Evolutionary conservation across 2,329 filamentous ascomycete genomes (phyloP).

Genomic region (Pseudomassariella vexata): DNA sequence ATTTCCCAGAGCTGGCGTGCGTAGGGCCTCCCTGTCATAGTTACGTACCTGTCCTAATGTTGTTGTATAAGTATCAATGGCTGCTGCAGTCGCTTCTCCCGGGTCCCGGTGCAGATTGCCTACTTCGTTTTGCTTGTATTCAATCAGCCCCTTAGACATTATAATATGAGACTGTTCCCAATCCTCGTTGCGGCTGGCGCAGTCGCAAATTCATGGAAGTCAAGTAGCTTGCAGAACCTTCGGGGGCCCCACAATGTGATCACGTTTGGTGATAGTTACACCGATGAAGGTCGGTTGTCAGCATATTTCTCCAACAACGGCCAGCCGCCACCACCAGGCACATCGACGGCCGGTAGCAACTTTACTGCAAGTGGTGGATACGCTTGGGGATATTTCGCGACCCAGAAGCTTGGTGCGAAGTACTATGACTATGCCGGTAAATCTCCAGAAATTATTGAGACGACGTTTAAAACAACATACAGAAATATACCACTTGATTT

Average conservation of each 20-base stretch:
- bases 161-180: background rate
- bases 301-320: constrained; percentile 59
- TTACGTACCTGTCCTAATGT: background rate
- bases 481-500: no score
- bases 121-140: background rate
- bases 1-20: no score
- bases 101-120: no score
- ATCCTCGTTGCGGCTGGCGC: constrained; percentile 5
- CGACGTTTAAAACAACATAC: no score
- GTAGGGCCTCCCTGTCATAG: constrained; percentile 3
- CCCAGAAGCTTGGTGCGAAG: constrained; percentile 49
- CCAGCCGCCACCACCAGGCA: constrained; percentile 56
- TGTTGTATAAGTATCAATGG: background rate
- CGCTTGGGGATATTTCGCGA: constrained; percentile 63
- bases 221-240: constrained; percentile 36
- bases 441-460: no score
- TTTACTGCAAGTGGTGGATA: constrained; percentile 59
- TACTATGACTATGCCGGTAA: constrained; percentile 60
- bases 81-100: background rate
- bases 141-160: background rate
- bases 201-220: constrained; percentile 12
- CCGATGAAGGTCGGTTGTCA: constrained; percentile 61
- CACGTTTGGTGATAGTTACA: constrained; percentile 72
- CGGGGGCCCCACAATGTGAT: constrained; percentile 59
- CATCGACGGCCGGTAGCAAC: constrained; percentile 37